A percentile compares a stretch with the other conserved stretches of the same genome.
phyloP scores from a whole-genome alignment of 805 yeast genomes.

The Komagataella populi region DNA sequence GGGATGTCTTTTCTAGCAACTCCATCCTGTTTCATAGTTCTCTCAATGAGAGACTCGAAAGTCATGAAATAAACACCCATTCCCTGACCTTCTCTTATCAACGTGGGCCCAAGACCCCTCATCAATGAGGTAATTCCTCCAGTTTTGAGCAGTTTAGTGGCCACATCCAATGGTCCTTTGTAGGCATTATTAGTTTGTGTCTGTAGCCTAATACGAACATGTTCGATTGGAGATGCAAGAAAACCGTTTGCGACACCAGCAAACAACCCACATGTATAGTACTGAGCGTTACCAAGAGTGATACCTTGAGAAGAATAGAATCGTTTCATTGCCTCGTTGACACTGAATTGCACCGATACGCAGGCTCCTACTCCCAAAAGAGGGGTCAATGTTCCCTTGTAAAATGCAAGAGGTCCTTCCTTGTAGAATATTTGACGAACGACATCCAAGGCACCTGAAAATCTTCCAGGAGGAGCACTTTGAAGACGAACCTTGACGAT shows the following conservation, averaged over 20 bases:
- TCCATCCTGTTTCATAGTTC: conserved; percentile 35
- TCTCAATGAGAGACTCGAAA: conserved; percentile 76
- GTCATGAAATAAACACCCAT: conserved; percentile 81
- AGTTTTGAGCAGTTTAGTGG: conserved; percentile 37
- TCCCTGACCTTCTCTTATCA: conserved; percentile 77
- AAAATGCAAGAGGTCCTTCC: conserved; percentile 59
- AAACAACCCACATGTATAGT: conserved; percentile 73
- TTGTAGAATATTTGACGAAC: conserved; percentile 53
- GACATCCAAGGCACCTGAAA: conserved; percentile 65
- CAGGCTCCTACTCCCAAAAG: conserved; percentile 56
- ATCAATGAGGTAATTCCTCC: conserved; percentile 43
- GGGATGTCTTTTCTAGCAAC: conserved; percentile 62
- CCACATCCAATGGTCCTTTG: conserved; percentile 69
- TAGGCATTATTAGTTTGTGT: conserved; percentile 51
- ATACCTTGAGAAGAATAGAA: conserved; percentile 24
- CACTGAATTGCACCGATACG: conserved; percentile 72
- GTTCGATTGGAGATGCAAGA: conserved; percentile 90
- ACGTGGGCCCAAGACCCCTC: conserved; percentile 75
- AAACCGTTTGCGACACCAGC: conserved; percentile 89
- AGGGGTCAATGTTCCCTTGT: conserved; percentile 61
- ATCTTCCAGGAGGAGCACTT: conserved; percentile 68
- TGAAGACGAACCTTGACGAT: conserved; percentile 90
- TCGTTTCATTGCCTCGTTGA: conserved; percentile 89
- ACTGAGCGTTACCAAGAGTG: conserved; percentile 46
- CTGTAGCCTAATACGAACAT: conserved; percentile 85